Evolutionary conservation across 768 basidiomycete genomes (phyloP).

Genomic region (Amanita inopinata): DNA sequence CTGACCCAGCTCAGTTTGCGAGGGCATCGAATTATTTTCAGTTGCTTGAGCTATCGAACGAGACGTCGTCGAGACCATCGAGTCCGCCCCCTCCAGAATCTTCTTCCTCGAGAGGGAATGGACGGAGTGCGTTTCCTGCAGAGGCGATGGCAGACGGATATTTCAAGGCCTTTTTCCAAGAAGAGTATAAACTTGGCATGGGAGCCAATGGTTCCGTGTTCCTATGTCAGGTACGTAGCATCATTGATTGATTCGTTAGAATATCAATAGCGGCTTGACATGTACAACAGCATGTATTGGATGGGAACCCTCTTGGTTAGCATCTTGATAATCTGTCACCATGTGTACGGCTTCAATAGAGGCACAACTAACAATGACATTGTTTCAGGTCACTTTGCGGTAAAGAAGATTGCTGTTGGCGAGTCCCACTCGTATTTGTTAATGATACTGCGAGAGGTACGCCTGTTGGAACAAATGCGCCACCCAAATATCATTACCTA

Average conservation of each 20-base stretch:
- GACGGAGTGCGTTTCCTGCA: constrained; percentile 41
- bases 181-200: constrained; percentile 86
- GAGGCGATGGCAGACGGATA: constrained; percentile 87
- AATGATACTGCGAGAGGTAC: constrained; percentile 72
- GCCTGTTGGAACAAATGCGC: constrained; percentile 74
- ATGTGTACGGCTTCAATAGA: background rate
- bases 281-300: constrained; percentile 87
- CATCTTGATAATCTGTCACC: constrained; percentile 1
- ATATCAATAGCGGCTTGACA: too few species aligned
- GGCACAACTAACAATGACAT: too few species aligned
- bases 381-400: constrained; percentile 84
- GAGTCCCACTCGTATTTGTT: constrained; percentile 81
- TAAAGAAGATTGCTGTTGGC: constrained; percentile 95
- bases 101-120: constrained; percentile 9
- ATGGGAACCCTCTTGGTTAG: constrained; percentile 76
- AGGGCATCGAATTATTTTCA: constrained; percentile 77
- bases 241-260: too few species aligned
- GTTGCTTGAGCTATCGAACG: constrained; percentile 63
- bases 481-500: constrained; percentile 95
- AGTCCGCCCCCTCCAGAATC: constrained; percentile 30
- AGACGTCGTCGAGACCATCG: constrained; percentile 43
- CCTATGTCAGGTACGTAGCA: constrained; percentile 61
- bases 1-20: constrained; percentile 35
- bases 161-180: constrained; percentile 87
- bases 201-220: constrained; percentile 90